phyloP scores from a whole-genome alignment of 345 rosid genomes.

The Eucalyptus sideroxylon region DNA sequence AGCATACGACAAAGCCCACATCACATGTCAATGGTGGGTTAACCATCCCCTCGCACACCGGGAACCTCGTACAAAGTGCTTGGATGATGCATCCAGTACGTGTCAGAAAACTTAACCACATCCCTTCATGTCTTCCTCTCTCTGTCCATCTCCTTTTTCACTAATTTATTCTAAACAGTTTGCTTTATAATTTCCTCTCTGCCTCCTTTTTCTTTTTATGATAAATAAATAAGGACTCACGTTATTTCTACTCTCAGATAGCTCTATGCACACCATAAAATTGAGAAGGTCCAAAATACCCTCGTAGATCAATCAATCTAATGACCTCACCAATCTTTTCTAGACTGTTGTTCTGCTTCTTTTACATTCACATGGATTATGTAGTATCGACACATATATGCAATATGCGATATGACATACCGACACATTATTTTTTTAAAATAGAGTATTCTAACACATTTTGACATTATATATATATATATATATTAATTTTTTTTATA shows the following conservation, averaged over 20 bases:
- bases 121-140: not conserved
- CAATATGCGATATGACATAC: no score
- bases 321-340: not conserved
- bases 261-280: not conserved
- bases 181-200: not conserved
- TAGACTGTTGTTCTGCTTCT: rapidly evolving
- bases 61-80: not conserved
- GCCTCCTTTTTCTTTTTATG: no score
- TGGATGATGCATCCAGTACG: not conserved
- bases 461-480: no score
- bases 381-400: rapidly evolving
- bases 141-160: not conserved
- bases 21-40: not conserved
- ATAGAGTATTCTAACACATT: no score
- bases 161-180: not conserved
- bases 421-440: rapidly evolving
- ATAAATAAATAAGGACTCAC: not conserved
- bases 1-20: not conserved
- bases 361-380: not conserved
- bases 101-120: not conserved
- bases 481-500: no score
- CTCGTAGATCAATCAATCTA: not conserved
- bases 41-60: no score
- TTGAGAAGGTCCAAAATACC: not conserved
- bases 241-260: not conserved